Conservation (phyloP, 106 monocot genomes). For the Iris macrosiphon region DNA sequence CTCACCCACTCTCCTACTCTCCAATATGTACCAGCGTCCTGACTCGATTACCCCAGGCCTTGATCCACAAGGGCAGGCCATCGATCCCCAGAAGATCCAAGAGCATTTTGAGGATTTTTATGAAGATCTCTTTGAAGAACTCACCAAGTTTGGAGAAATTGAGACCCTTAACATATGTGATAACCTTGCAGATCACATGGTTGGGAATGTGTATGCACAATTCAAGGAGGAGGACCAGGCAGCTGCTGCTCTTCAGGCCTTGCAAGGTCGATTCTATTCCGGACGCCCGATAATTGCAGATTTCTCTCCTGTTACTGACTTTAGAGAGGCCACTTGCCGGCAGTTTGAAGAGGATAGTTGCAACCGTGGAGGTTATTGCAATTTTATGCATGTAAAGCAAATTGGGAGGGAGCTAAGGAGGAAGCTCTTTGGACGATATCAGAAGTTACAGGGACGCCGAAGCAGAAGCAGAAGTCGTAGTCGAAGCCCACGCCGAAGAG, state of each 20-base stretch:
- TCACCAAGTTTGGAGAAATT: constrained; percentile 48
- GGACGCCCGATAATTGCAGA: constrained; percentile 58
- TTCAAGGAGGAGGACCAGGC: constrained; percentile 58
- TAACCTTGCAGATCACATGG: constrained; percentile 57
- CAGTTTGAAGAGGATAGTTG: constrained; percentile 57
- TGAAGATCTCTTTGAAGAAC: constrained; percentile 42
- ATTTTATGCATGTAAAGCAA: constrained; percentile 56
- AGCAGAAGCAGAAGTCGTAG: constrained; percentile 20
- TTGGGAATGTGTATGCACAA: constrained; percentile 55
- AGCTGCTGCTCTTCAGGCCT: constrained; percentile 25
- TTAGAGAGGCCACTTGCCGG: constrained; percentile 53
- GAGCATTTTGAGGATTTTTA: constrained; percentile 60
- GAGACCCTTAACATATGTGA: constrained; percentile 59
- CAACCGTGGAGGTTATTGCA: constrained; percentile 52
- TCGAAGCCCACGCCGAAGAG: constrained; percentile 17
- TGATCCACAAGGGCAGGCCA: constrained; percentile 38
- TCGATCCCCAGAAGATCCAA: constrained; percentile 37
- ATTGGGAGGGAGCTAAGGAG: constrained; percentile 38
- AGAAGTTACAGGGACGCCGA: constrained; percentile 11
- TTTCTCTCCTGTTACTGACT: constrained; percentile 55
- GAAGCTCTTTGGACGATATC: constrained; percentile 27
- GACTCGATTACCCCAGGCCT: constrained; percentile 48
- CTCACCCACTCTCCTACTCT: constrained; percentile 47
- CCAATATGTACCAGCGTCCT: constrained; percentile 58
- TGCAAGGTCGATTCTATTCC: constrained; percentile 41